Evolutionary conservation across 257 asterid genomes (phyloP).

Genomic region (Rehmannia glutinosa): DNA sequence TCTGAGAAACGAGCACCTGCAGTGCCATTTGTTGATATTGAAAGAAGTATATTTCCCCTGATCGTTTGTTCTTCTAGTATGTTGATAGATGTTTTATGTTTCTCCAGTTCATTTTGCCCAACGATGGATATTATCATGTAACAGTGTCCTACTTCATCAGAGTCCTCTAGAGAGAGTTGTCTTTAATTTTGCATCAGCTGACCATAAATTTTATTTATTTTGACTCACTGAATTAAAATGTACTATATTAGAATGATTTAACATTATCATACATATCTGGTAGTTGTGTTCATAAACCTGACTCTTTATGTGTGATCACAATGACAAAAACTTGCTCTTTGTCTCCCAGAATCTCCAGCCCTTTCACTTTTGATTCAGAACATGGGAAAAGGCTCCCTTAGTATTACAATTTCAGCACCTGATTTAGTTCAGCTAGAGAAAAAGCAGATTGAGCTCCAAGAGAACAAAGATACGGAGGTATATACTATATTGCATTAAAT

Average conservation of each 20-base stretch:
- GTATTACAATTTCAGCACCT: slow-evolving; percentile 55
- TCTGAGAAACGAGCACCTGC: not conserved
- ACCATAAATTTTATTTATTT: not conserved
- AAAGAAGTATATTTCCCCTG: not conserved
- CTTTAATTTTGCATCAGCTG: not conserved
- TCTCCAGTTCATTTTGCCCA: not conserved
- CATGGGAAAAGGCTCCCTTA: slow-evolving; percentile 52
- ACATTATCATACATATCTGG: slow-evolving; percentile 3
- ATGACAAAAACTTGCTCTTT: slow-evolving; percentile 13
- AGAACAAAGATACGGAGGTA: slow-evolving; percentile 68
- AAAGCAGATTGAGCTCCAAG: slow-evolving; percentile 50
- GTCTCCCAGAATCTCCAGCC: slow-evolving; percentile 63
- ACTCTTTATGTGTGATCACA: not conserved
- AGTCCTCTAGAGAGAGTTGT: not conserved
- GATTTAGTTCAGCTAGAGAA: slow-evolving; percentile 58
- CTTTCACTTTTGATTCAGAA: slow-evolving; percentile 81
- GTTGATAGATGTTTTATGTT: not conserved
- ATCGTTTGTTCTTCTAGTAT: not conserved
- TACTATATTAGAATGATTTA: slow-evolving; percentile 3
- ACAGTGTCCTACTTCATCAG: not conserved
- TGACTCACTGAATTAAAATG: not conserved
- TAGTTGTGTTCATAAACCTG: slow-evolving; percentile 1
- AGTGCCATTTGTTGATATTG: not conserved
- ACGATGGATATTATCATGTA: not conserved
- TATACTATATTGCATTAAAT: not conserved